Evolutionary conservation across 768 basidiomycete species (phyloP), one percentile per base, ranked within the genome.

Genomic region (Antrodiella citrinella): DNA sequence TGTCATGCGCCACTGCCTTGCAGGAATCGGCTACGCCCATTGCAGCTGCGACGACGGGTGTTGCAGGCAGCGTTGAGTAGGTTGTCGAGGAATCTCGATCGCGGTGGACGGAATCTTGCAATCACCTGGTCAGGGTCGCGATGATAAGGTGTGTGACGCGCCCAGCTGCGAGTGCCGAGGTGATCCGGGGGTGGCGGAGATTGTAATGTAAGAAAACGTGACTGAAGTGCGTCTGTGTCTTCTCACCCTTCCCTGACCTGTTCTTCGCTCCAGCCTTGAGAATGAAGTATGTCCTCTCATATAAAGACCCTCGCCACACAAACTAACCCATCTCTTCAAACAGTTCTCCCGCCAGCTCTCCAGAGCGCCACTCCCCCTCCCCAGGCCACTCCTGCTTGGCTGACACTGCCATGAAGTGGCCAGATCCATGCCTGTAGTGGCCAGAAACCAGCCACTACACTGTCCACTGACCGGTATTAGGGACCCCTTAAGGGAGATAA

Each of bases 211-310:
- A n/a, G n/a, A n/a, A n/a, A n/a, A n/a, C n/a, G 30, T 35, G 30
- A 35, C 15, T 35, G 30, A 15, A 35, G 30, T 45, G 49, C 48
- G 43, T 48, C 45, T 47, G 48, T 44, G 43, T 42, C 48, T 51
- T 54, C 53, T 54, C 49, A 45, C 39, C 47, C 57, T 54, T 59
- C 57, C 44, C 57, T 57, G 55, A 55, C 60, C 57, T 55, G 52
- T 52, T 45, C 55, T 53, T 49, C 26, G 49, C 55, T 55, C 59
- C 61, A 59, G 61, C 55, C 61, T 59, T 57, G 51, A 52, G 49
- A 53, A 59, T 60, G 59, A 51, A 48, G 49, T 50, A 56, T 53
- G 51, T 50, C 51, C 54, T 54, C 40, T 55, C 58, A 56, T 56
- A 57, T 56, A 58, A 53, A 51, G 47, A 47, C 41, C 52, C 50